Evolutionary conservation across 2,329 filamentous ascomycete genomes (phyloP).

Genomic region (Drechslerella dactyloides): DNA sequence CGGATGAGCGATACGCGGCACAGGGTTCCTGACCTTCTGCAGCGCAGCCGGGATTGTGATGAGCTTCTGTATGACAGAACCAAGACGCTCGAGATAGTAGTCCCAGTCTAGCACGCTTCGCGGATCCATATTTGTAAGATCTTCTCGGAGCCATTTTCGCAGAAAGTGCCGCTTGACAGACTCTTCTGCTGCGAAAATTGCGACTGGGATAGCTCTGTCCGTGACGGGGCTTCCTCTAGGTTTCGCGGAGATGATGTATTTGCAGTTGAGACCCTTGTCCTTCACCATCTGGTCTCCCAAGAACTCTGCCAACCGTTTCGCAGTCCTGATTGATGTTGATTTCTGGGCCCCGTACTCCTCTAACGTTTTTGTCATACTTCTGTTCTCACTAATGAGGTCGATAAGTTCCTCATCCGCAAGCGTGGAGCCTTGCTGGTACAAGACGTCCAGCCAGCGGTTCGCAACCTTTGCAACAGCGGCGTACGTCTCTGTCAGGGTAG

Average conservation of each 20-base stretch:
- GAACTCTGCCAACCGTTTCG: constrained; percentile 92
- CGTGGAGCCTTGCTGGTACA: constrained; percentile 85
- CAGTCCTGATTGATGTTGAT: constrained; percentile 98
- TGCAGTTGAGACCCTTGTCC: constrained; percentile 98
- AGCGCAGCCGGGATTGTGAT: constrained; percentile 97
- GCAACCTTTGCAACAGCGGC: constrained; percentile 89
- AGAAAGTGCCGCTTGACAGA: constrained; percentile 86
- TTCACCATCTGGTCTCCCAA: constrained; percentile 98
- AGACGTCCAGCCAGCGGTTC: constrained; percentile 93
- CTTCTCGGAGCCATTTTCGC: constrained; percentile 93
- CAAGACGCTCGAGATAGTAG: constrained; percentile 94
- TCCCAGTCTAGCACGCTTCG: constrained; percentile 91
- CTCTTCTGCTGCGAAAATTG: constrained; percentile 94
- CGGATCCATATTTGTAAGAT: constrained; percentile 88
- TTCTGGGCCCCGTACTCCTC: constrained; percentile 96
- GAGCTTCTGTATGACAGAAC: constrained; percentile 96
- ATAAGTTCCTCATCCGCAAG: constrained; percentile 96
- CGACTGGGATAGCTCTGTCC: constrained; percentile 89
- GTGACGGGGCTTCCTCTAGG: constrained; percentile 91
- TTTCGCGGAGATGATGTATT: constrained; percentile 93
- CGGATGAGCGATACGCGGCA: constrained; percentile 89
- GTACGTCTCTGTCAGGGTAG: constrained; percentile 87
- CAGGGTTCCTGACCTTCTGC: constrained; percentile 92
- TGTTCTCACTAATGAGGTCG: constrained; percentile 99
- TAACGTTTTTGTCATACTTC: constrained; percentile 95